These are phyloP conservation scores for Hanseniaspora meyeri DNA, from an alignment of 805 yeast genomes.

Conservation along the genomic window DNA sequence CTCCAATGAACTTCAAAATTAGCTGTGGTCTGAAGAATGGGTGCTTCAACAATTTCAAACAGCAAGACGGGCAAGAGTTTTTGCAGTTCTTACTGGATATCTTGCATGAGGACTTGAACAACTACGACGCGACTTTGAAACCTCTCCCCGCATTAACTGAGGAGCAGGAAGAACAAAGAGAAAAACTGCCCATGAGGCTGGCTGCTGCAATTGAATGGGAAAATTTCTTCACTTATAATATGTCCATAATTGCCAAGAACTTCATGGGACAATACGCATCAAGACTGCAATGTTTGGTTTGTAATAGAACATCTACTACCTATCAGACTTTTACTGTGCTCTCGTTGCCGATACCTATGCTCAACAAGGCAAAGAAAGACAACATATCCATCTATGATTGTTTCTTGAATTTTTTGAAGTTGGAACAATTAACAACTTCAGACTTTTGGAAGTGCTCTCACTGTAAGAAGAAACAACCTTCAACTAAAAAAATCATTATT, in stretches of 20 bases:
- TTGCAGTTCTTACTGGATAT: conserved; percentile 79
- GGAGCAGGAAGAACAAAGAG: conserved; percentile 63
- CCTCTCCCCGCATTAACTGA: conserved; percentile 40
- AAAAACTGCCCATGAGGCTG: conserved; percentile 56
- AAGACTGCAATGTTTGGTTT: conserved; percentile 58
- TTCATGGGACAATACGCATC: conserved; percentile 85
- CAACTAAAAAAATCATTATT: conserved; percentile 58
- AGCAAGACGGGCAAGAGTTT: conserved; percentile 91
- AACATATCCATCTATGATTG: conserved; percentile 43
- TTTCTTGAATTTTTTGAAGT: conserved; percentile 60
- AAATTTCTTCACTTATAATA: conserved; percentile 63
- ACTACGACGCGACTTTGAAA: conserved; percentile 15
- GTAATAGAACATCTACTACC: conserved; percentile 70
- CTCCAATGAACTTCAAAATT: conserved; percentile 54
- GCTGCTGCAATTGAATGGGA: conserved; percentile 92
- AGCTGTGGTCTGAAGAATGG: conserved; percentile 58
- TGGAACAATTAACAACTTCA: conserved; percentile 62
- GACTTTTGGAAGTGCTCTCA: conserved; percentile 76
- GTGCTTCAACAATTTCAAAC: conserved; percentile 68
- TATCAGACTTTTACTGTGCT: conserved; percentile 71
- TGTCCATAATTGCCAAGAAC: conserved; percentile 64
- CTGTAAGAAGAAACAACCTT: conserved; percentile 50
- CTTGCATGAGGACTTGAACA: conserved; percentile 80
- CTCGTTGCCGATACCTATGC: conserved; percentile 64
- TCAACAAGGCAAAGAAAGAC: conserved; percentile 22